Evolutionary conservation across 2,329 filamentous ascomycete species (phyloP), one percentile per base, ranked within the genome.

Genomic region (Stemphylium lycopersici): DNA sequence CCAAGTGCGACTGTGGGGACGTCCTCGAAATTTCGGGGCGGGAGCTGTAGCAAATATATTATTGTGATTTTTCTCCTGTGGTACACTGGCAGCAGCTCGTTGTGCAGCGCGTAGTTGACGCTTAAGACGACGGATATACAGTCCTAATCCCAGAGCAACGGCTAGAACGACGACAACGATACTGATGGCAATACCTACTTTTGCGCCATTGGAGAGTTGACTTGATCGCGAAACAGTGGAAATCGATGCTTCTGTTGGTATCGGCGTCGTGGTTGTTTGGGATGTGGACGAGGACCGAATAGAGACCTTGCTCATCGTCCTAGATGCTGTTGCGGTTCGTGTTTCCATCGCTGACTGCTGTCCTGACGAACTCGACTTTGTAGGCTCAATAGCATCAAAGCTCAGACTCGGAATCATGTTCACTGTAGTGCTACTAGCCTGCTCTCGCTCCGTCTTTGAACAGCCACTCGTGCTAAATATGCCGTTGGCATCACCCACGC

Each of bases 101-200:
- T 67, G 57, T 4, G 59, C 65, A 13, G 52, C 48, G n/a, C 29
- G 33, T 4, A 66, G 57, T 11, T 65, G 59, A 47, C 60, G 60
- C 51, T 67, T 70, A 12, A 70, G 37, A 16, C 62, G 66, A 2
- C 63, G 60, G 44, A 68, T 70, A 55, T 70, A 70, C 54, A 64
- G 59, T n/a, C 38, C 56, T 1, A 64, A 52, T 10, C 48, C 29
- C 18, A 61, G 13, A 42, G 65, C 60, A 44, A 64, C 51, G 20
- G 55, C 33, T 7, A 57, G 33, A 8, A 59, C 49, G 38, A 67
- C 22, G 11, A 61, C 6, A 7, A 59, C 46, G 20, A 68, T 56
- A 31, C 49, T 48, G 29, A 64, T 32, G 13, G 55, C 52, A n/a
- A 70, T 65, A 3, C 64, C 66, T 15, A 56, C 66, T 68, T 67